These are phyloP conservation scores for Setaria viridis DNA, from an alignment of 202 grass and related monocot species.

Conservation along the genomic window DNA sequence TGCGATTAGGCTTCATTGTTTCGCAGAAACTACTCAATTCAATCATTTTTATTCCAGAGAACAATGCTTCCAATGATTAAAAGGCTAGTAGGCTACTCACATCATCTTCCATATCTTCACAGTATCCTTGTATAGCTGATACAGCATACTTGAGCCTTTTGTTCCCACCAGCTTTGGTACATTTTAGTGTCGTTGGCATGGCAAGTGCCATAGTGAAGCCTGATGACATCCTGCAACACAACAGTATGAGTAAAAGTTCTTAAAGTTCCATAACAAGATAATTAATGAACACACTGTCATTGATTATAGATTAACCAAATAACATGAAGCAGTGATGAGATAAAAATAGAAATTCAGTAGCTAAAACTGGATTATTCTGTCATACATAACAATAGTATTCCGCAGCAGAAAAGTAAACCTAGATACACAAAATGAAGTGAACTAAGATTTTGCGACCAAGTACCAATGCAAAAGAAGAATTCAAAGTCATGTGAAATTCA, in stretches of 20 bases:
- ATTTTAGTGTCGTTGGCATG: not conserved
- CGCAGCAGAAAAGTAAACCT: not conserved
- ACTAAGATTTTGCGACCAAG: not conserved
- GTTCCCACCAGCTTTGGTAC: not conserved
- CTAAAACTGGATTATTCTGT: not conserved
- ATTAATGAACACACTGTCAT: not conserved
- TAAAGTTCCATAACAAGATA: not conserved
- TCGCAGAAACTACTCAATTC: not conserved
- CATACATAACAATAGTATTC: not conserved
- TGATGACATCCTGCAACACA: constrained; percentile 18
- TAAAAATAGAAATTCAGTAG: not conserved
- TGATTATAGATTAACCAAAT: not conserved
- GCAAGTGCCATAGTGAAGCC: not conserved
- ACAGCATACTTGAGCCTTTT: constrained; percentile 32
- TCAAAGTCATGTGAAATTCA: not conserved
- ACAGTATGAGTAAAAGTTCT: not conserved
- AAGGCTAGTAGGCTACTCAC: constrained; percentile 43
- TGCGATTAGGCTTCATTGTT: constrained; percentile 23
- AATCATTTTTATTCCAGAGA: constrained; percentile 1
- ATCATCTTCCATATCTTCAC: constrained; percentile 48
- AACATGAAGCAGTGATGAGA: constrained; percentile 8
- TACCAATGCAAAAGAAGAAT: not conserved
- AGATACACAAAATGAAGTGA: not conserved
- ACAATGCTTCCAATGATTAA: not conserved
- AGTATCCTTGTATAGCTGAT: constrained; percentile 50